Percentiles rank a stretch among this genome's conserved stretches.
Evolutionary conservation across 108 stramenopile genomes (phyloP).

Genomic region (Conticribra guillardii): DNA sequence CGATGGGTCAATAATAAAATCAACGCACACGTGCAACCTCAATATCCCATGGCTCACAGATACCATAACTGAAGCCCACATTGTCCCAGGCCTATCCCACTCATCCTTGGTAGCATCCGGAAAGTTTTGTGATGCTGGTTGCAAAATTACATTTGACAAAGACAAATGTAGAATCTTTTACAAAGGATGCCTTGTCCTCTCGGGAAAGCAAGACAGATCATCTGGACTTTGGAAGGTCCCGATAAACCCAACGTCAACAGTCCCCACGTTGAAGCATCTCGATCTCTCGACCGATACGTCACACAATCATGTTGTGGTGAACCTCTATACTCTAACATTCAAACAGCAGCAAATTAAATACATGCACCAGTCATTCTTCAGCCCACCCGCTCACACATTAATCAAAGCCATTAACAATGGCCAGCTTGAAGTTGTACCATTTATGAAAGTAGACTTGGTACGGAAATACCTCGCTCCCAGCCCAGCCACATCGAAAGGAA

Average conservation of each 20-base stretch:
- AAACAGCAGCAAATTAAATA: constrained; percentile 14
- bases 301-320: neutral
- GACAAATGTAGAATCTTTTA: too few species aligned
- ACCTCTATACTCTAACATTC: constrained; percentile 2
- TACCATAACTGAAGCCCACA: constrained; percentile 18
- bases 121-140: constrained; percentile 24
- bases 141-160: too few species aligned
- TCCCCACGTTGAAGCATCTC: neutral
- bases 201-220: neutral
- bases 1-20: constrained; percentile 18
- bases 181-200: too few species aligned
- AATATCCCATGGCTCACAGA: constrained; percentile 21
- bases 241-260: constrained; percentile 11
- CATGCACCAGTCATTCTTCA: constrained; percentile 18
- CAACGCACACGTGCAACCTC: constrained; percentile 28
- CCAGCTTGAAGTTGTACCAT: constrained; percentile 6
- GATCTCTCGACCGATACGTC: neutral
- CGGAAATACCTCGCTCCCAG: too few species aligned
- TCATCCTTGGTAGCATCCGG: constrained; percentile 7
- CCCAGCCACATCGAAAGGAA: constrained; percentile 12
- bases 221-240: constrained; percentile 14
- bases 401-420: constrained; percentile 1
- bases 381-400: constrained; percentile 1
- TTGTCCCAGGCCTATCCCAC: constrained; percentile 14
- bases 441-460: neutral